Conservation (phyloP, 2,329 filamentous ascomycete species). For the Arthrobotrys megalospora region DNA sequence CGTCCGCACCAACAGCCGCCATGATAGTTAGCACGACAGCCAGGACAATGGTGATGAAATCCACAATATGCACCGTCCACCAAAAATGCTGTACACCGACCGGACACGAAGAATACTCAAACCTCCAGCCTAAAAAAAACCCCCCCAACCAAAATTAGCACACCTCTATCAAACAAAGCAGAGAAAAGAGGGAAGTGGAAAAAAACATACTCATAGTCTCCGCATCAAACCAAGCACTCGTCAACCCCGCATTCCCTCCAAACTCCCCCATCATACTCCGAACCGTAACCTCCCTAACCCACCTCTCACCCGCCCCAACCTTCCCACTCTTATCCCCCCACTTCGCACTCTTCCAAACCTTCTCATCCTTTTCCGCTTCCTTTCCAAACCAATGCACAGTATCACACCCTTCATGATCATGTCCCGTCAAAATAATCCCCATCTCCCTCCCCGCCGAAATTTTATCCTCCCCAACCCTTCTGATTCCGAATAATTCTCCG, state of each 20-base stretch:
- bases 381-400: slow-evolving; percentile 77
- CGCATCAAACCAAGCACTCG: slow-evolving; percentile 91
- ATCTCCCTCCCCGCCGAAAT: slow-evolving; percentile 74
- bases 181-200: background rate
- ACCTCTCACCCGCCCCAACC: slow-evolving; percentile 67
- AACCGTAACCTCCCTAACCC: slow-evolving; percentile 87
- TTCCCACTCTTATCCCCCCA: slow-evolving; percentile 66
- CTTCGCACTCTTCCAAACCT: slow-evolving; percentile 54
- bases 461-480: slow-evolving; percentile 68
- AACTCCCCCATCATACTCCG: slow-evolving; percentile 99
- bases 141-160: background rate
- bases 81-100: slow-evolving; percentile 91
- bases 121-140: slow-evolving; percentile 79
- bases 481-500: slow-evolving; percentile 86
- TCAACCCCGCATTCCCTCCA: slow-evolving; percentile 88
- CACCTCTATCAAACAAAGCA: background rate
- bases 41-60: slow-evolving; percentile 70
- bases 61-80: slow-evolving; percentile 89
- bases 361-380: slow-evolving; percentile 35
- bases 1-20: slow-evolving; percentile 10
- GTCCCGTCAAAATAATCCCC: slow-evolving; percentile 89
- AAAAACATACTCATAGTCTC: slow-evolving; percentile 65
- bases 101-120: slow-evolving; percentile 83
- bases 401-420: slow-evolving; percentile 96
- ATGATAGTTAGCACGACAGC: slow-evolving; percentile 21